Evolutionary conservation across 1,284 basidiomycete genomes (phyloP), one percentile per base, ranked within the genome.

Genomic region (Tilletia horrida): DNA sequence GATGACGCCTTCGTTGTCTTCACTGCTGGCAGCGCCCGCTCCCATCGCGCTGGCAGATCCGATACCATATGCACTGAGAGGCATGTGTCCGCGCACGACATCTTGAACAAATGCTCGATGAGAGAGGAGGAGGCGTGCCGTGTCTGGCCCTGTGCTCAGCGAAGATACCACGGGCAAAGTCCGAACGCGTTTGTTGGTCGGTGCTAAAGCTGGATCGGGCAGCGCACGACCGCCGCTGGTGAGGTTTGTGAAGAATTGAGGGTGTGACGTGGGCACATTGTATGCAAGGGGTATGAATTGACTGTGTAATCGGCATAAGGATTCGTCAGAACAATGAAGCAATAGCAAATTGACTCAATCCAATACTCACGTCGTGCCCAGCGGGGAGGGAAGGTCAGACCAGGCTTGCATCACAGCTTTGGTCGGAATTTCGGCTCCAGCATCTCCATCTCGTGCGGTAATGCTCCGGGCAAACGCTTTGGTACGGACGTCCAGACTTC

Each of bases 221-320:
- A 62, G n/a, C 50, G 72, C 65, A 29, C 66, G 35, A 29, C 74
- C 67, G 16, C 61, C 52, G 3, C 59, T 47, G 0, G 73, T 72
- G 47, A 76, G 70, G 16, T 62, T 47, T 35, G 66, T 66, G 62
- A 76, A 76, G 47, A 72, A 68, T 57, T 69, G 68, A 2, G 77
- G 76, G 63, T 71, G 76, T 13, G 72, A 71, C 9, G 64, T 69
- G 9, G 27, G 55, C 0, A 74, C 29, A 59, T 74, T 73, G 70
- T 73, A 79, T 25, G 76, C 72, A 43, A 72, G 69, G 6, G 73
- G 71, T 7, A 73, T 64, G 62, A 72, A 76, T 11, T 71, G 61
- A 8, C 67, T 71, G 67, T 23, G 18, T n/a, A 25, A n/a, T n/a
- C n/a, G 23, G 2, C 8, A n/a, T 8, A 48, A 48, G 2, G 47